phyloP scores from a whole-genome alignment of 768 basidiomycete species.

The Macrolepiota dolichaula region DNA sequence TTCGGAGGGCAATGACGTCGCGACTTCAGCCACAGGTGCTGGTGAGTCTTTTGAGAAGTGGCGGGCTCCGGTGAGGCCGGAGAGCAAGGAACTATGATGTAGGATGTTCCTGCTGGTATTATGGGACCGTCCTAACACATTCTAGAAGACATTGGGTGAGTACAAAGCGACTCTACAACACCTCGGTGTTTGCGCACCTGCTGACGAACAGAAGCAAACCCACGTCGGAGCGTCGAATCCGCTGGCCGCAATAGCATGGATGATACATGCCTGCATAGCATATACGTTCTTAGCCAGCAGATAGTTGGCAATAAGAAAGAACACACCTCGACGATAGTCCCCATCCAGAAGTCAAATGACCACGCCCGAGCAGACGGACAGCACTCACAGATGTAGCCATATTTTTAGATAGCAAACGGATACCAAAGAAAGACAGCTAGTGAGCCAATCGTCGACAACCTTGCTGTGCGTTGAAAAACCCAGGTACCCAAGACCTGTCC shows the following conservation, averaged over 20 bases:
- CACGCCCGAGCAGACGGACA: background rate
- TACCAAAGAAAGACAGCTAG: background rate
- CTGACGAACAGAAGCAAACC: conserved; percentile 5
- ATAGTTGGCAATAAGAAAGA: background rate
- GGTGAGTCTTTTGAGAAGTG: conserved; percentile 12
- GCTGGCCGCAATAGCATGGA: background rate
- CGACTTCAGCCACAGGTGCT: background rate
- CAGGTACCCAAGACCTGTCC: background rate
- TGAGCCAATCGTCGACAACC: background rate
- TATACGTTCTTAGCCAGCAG: background rate
- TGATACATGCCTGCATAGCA: background rate
- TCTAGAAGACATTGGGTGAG: background rate
- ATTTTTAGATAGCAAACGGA: background rate
- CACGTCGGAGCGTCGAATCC: background rate
- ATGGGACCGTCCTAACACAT: background rate
- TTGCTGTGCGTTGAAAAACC: background rate
- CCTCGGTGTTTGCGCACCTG: background rate
- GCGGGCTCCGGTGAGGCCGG: background rate
- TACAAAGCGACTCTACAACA: background rate
- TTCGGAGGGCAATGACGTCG: conserved; percentile 1
- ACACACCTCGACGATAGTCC: background rate
- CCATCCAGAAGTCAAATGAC: background rate
- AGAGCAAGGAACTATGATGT: background rate
- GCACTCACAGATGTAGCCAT: conserved; percentile 1
- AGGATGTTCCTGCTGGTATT: background rate